Evolutionary conservation across 2,329 filamentous ascomycete genomes (phyloP).

Genomic region (Colletotrichum simmondsii): DNA sequence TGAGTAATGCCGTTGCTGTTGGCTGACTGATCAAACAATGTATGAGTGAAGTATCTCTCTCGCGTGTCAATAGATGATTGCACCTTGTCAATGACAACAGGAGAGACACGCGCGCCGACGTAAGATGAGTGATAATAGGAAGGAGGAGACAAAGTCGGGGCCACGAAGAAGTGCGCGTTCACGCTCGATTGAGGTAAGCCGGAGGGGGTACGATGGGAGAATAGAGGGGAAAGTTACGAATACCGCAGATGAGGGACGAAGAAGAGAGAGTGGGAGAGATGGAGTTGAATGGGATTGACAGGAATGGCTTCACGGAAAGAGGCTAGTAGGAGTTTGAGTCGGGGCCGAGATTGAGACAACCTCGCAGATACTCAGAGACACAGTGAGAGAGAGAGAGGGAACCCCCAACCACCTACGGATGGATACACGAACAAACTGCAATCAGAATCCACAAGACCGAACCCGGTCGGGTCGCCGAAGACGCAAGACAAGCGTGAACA

Average conservation of each 20-base stretch:
- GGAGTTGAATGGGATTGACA: background rate
- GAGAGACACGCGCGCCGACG: background rate
- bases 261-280: background rate
- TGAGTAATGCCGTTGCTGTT: background rate
- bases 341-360: background rate
- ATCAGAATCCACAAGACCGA: background rate
- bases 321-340: background rate
- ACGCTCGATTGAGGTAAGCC: background rate
- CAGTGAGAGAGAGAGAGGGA: background rate
- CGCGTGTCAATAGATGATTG: background rate
- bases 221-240: background rate
- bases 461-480: constrained; percentile 13
- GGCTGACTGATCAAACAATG: background rate
- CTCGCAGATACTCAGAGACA: background rate
- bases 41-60: background rate
- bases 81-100: background rate
- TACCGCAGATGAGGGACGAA: background rate
- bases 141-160: background rate
- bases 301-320: background rate
- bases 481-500: constrained; percentile 4
- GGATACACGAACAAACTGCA: background rate
- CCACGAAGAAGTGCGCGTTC: constrained; percentile 23
- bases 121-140: constrained; percentile 3
- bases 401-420: constrained; percentile 5
- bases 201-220: background rate